Conservation (phyloP, 73 alveolate genomes). For the Tetrahymena borealis region DNA sequence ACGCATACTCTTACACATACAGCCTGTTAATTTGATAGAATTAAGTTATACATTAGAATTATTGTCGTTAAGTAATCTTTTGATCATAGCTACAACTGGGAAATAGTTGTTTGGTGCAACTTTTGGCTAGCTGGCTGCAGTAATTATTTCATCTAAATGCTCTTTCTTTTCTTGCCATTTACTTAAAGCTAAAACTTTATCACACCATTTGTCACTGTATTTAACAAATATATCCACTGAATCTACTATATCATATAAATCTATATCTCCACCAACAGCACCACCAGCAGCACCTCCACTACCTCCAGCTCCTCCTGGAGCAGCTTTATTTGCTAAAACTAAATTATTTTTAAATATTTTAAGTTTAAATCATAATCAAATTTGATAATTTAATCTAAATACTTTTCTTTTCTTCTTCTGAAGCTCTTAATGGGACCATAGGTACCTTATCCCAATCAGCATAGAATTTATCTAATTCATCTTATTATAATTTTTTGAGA, state of each 20-base stretch:
- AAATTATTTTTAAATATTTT: constrained; percentile 9
- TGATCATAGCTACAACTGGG: constrained; percentile 7
- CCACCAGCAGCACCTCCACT: constrained; percentile 38
- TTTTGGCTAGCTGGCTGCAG: constrained; percentile 26
- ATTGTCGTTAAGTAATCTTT: constrained; percentile 17
- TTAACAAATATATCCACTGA: constrained; percentile 59
- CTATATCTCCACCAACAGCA: constrained; percentile 47
- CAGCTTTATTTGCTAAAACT: constrained; percentile 24
- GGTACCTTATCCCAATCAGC: constrained; percentile 34
- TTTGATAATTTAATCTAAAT: not conserved
- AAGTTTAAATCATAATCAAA: not conserved
- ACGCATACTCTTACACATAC: constrained; percentile 12
- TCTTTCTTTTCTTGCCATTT: constrained; percentile 77
- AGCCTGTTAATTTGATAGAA: constrained; percentile 9
- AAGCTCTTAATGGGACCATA: constrained; percentile 21
- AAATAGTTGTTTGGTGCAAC: not conserved
- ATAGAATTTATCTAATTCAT: constrained; percentile 43
- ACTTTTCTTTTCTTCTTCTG: constrained; percentile 37
- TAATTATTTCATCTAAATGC: constrained; percentile 44
- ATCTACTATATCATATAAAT: constrained; percentile 65
- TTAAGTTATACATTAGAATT: constrained; percentile 28
- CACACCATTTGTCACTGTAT: constrained; percentile 66
- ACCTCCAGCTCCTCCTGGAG: constrained; percentile 43
- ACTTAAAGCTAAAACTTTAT: constrained; percentile 48
- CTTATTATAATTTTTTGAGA: constrained; percentile 52